phyloP scores from a whole-genome alignment of 352 stramenopile genomes.

The Thalassiosira hispida region DNA sequence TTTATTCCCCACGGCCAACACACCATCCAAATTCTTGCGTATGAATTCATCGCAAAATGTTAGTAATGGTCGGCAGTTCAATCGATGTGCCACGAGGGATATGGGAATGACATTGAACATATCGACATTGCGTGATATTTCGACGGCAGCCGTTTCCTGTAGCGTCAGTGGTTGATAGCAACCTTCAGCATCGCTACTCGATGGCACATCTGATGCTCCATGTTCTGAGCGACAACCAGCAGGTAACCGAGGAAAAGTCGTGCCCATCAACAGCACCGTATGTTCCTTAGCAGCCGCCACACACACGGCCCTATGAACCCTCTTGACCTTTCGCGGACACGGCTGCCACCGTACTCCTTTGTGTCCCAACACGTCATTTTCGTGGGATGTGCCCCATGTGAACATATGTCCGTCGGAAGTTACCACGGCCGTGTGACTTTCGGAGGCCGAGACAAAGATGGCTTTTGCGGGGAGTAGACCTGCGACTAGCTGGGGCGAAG shows the following conservation, averaged over 20 bases:
- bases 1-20: slow-evolving; percentile 73
- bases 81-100: slow-evolving; percentile 65
- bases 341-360: slow-evolving; percentile 75
- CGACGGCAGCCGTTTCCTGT: slow-evolving; percentile 56
- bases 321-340: slow-evolving; percentile 69
- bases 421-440: slow-evolving; percentile 80
- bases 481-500: slow-evolving; percentile 73
- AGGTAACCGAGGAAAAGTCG: slow-evolving; percentile 65
- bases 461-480: slow-evolving; percentile 80
- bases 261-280: slow-evolving; percentile 78
- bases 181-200: not conserved
- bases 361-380: slow-evolving; percentile 75
- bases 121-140: slow-evolving; percentile 77
- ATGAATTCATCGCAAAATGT: slow-evolving; percentile 79
- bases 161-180: slow-evolving; percentile 39
- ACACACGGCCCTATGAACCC: slow-evolving; percentile 73
- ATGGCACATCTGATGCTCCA: too few relatives aligned
- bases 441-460: slow-evolving; percentile 76
- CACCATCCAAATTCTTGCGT: slow-evolving; percentile 78
- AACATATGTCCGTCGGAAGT: slow-evolving; percentile 77
- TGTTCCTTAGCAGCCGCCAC: slow-evolving; percentile 82
- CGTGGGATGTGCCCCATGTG: slow-evolving; percentile 78
- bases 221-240: not conserved
- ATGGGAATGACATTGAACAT: slow-evolving; percentile 84
- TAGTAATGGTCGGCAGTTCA: slow-evolving; percentile 54